Evolutionary conservation across 2,329 filamentous ascomycete genomes (phyloP).

Genomic region (Fusarium abutilonis): DNA sequence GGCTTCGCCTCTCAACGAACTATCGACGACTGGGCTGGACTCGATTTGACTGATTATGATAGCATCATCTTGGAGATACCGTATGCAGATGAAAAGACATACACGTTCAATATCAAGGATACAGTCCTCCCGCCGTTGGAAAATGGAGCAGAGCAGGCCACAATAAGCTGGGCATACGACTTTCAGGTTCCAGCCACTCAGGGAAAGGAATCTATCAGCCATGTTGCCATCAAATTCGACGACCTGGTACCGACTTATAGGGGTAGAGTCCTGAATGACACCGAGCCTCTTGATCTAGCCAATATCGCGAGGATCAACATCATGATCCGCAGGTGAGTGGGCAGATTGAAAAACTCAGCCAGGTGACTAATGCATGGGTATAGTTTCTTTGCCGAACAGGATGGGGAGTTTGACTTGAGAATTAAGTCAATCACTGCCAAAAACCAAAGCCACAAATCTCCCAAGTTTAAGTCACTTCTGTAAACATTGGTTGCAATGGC

Average conservation of each 20-base stretch:
- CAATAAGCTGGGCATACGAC: slow-evolving; percentile 5
- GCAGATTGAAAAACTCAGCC: background rate
- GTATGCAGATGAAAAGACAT: slow-evolving; percentile 5
- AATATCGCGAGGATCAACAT: slow-evolving; percentile 3
- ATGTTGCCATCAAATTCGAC: background rate
- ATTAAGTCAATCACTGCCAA: background rate
- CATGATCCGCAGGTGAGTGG: slow-evolving; percentile 7
- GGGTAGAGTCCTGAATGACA: slow-evolving; percentile 3
- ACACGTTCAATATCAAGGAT: slow-evolving; percentile 4
- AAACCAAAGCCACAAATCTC: too few species aligned
- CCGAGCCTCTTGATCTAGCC: slow-evolving; percentile 1
- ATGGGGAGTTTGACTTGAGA: slow-evolving; percentile 1
- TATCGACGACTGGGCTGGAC: slow-evolving; percentile 5
- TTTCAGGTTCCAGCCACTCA: slow-evolving; percentile 1
- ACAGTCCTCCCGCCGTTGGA: background rate
- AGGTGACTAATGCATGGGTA: background rate
- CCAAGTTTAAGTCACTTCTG: too few species aligned
- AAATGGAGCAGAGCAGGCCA: slow-evolving; percentile 2
- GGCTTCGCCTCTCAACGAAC: slow-evolving; percentile 12
- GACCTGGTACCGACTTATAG: background rate
- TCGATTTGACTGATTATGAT: slow-evolving; percentile 8
- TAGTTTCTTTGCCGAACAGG: slow-evolving; percentile 9
- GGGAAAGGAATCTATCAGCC: background rate
- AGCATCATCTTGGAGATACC: slow-evolving; percentile 3
- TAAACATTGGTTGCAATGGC: too few species aligned